Percentiles rank a stretch among this genome's conserved stretches.
These are phyloP conservation scores for Extremus antarcticus DNA, from an alignment of 495 filamentous ascomycete genomes.

Conservation along the genomic window DNA sequence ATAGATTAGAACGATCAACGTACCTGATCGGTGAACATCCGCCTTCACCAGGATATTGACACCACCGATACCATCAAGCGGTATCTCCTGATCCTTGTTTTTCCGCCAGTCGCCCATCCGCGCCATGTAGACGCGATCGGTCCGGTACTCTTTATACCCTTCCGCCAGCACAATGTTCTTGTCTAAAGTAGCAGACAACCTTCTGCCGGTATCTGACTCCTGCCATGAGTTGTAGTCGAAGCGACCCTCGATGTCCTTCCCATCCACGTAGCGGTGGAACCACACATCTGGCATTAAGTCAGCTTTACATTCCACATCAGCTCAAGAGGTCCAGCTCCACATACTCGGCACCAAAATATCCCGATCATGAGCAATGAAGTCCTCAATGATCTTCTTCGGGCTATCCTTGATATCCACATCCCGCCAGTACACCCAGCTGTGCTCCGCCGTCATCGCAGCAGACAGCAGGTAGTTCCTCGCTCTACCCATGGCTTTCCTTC, in stretches of 20 bases:
- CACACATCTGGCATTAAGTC: conserved; percentile 60
- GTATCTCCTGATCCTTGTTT: conserved; percentile 80
- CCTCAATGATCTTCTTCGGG: conserved; percentile 76
- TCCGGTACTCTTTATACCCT: conserved; percentile 88
- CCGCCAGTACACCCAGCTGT: conserved; percentile 98
- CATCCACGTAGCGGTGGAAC: conserved; percentile 81
- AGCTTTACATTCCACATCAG: not conserved
- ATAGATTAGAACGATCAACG: conserved; percentile 24
- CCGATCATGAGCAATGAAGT: conserved; percentile 85
- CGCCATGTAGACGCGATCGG: conserved; percentile 76
- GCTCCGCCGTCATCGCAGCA: conserved; percentile 76
- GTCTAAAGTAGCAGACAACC: conserved; percentile 57
- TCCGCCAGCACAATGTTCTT: conserved; percentile 79
- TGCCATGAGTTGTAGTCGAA: conserved; percentile 99
- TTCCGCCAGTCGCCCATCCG: conserved; percentile 82
- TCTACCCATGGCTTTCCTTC: conserved; percentile 78
- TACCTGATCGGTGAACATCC: conserved; percentile 90
- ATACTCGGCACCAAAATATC: conserved; percentile 94
- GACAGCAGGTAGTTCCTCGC: conserved; percentile 88
- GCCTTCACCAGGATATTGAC: conserved; percentile 97
- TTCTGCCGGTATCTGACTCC: conserved; percentile 74
- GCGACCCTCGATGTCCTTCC: conserved; percentile 79
- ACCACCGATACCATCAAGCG: conserved; percentile 90
- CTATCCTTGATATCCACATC: conserved; percentile 94
- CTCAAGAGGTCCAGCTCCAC: conserved; percentile 22